Percentiles rank a stretch among this genome's conserved stretches.
These are phyloP conservation scores for Typha latifolia DNA, from an alignment of 176 grass and related monocot species.

Conservation along the genomic window DNA sequence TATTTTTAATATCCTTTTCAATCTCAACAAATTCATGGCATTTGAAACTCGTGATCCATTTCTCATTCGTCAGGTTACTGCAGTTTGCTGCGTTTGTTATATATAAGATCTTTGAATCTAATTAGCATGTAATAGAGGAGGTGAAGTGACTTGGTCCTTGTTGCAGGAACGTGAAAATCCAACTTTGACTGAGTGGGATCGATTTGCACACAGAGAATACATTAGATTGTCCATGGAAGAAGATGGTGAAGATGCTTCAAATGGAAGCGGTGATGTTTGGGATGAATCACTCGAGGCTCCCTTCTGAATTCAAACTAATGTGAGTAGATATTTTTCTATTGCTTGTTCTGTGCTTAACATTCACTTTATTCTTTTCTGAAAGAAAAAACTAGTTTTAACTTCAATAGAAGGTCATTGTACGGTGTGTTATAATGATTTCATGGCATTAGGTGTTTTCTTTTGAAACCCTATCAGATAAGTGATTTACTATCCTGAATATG, in stretches of 20 bases:
- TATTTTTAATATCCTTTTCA: conserved; percentile 99
- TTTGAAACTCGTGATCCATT: conserved; percentile 99
- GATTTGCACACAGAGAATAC: conserved; percentile 95
- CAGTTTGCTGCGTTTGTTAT: neutral
- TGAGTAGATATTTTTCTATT: conserved; percentile 24
- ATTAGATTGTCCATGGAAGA: conserved; percentile 99
- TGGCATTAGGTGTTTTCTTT: neutral
- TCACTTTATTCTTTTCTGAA: neutral
- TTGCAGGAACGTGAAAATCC: conserved; percentile 93
- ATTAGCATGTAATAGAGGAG: neutral
- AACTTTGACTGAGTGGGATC: conserved; percentile 96
- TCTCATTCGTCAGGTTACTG: conserved; percentile 90
- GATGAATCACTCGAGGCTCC: conserved; percentile 96
- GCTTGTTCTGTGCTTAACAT: neutral
- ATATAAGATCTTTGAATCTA: neutral
- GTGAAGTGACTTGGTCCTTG: neutral
- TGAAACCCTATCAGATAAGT: neutral
- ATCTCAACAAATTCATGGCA: conserved; percentile 99
- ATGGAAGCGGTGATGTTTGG: conserved; percentile 99
- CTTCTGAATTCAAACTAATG: conserved; percentile 51
- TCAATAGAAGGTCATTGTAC: neutral
- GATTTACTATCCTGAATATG: too few species aligned
- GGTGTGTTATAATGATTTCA: neutral
- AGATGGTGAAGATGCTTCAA: conserved; percentile 98
- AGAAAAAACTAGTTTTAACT: neutral